These are phyloP conservation scores for Blastocrithidia nonstop DNA, from an alignment of 208 protist species.

Conservation along the genomic window DNA sequence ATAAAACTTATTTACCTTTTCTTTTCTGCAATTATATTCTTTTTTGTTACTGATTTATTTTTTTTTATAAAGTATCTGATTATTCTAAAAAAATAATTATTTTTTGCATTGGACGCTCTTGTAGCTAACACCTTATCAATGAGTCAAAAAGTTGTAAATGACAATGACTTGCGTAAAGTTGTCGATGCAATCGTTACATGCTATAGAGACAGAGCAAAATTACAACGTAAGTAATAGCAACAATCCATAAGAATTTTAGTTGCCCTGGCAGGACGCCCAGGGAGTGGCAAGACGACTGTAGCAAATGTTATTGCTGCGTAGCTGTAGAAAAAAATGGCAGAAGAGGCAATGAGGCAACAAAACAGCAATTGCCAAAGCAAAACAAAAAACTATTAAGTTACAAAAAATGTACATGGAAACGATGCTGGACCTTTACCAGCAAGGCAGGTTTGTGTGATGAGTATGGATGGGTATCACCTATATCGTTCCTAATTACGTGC, in stretches of 20 bases:
- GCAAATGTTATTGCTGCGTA: slow-evolving; percentile 16
- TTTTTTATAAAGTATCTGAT: neutral
- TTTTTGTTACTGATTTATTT: neutral
- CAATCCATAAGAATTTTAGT: no score
- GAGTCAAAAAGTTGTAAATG: no score
- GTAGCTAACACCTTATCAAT: neutral
- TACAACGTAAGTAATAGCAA: no score
- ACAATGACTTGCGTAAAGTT: no score
- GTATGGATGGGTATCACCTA: slow-evolving; percentile 76
- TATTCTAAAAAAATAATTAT: neutral
- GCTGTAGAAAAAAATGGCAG: slow-evolving; percentile 6
- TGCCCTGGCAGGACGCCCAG: slow-evolving; percentile 52
- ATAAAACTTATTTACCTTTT: neutral
- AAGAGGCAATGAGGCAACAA: slow-evolving; percentile 6
- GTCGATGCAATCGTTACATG: no score
- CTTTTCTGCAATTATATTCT: neutral
- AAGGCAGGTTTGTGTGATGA: slow-evolving; percentile 38
- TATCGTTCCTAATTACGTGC: slow-evolving; percentile 23
- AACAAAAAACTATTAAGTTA: slow-evolving; percentile 4
- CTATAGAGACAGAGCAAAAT: no score
- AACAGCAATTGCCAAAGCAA: slow-evolving; percentile 3
- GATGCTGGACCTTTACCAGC: neutral
- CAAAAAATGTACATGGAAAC: no score
- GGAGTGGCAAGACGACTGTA: slow-evolving; percentile 54
- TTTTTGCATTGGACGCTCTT: neutral